These are phyloP conservation scores for Agrocybe pediades DNA, from an alignment of 768 basidiomycete genomes.

Conservation along the genomic window DNA sequence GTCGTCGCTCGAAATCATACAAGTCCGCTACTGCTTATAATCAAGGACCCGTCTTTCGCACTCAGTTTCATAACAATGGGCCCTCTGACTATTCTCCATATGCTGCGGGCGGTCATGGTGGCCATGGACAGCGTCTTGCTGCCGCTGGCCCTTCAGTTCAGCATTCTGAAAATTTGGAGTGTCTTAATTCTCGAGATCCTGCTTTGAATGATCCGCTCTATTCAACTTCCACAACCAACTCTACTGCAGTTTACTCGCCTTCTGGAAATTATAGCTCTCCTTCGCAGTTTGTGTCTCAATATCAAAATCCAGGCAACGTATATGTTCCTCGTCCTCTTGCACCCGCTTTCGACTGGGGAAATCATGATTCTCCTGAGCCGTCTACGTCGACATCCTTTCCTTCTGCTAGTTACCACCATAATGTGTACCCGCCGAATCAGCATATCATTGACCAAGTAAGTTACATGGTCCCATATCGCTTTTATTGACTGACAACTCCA, in stretches of 20 bases:
- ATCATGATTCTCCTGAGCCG: slow-evolving; percentile 2
- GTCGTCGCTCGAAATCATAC: slow-evolving; percentile 2
- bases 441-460: not conserved
- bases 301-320: not conserved
- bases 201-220: not conserved
- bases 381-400: too few relatives aligned
- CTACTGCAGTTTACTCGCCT: too few relatives aligned
- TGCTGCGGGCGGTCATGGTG: not conserved
- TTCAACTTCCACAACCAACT: too few relatives aligned
- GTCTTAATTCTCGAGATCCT: too few relatives aligned
- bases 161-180: not conserved
- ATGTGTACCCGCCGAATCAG: not conserved
- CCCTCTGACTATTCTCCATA: slow-evolving; percentile 7
- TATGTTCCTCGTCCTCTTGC: slow-evolving; percentile 3
- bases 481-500: not conserved
- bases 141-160: not conserved
- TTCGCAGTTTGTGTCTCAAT: not conserved
- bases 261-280: not conserved
- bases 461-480: not conserved
- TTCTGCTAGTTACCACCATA: not conserved
- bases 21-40: slow-evolving; percentile 8
- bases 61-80: slow-evolving; percentile 17
- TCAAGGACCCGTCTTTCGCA: slow-evolving; percentile 13
- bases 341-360: slow-evolving; percentile 14
- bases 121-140: not conserved